Conservation (phyloP, 1,139 yeast species). For the Saccharomyces hybrid region DNA sequence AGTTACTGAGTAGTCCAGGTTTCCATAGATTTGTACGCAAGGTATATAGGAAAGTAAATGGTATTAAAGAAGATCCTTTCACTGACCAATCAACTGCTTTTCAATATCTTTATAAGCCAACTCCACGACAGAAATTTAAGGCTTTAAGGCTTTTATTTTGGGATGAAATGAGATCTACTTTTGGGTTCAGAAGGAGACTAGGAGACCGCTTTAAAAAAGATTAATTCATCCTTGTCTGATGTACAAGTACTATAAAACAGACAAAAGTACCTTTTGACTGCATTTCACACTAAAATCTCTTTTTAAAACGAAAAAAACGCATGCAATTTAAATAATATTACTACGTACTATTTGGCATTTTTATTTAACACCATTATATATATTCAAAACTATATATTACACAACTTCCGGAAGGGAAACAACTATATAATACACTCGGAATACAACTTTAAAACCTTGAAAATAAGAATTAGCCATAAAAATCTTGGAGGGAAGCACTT, state of each 20-base stretch:
- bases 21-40: constrained; percentile 65
- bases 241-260: background rate
- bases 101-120: constrained; percentile 39
- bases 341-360: background rate
- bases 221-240: background rate
- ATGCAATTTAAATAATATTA: background rate
- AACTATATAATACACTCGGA: background rate
- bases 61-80: constrained; percentile 36
- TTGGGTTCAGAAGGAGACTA: constrained; percentile 37
- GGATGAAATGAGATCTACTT: constrained; percentile 53
- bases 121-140: constrained; percentile 46
- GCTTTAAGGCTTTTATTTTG: constrained; percentile 58
- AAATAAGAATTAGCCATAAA: constrained; percentile 2
- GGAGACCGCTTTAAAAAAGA: background rate
- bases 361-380: background rate
- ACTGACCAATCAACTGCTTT: constrained; percentile 32
- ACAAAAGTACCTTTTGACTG: background rate
- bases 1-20: constrained; percentile 52
- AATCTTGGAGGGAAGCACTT: constrained; percentile 8
- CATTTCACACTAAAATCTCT: background rate
- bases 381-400: background rate
- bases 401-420: background rate
- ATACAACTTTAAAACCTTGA: constrained; percentile 1
- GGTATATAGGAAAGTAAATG: constrained; percentile 59
- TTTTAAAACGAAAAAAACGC: background rate